Base-by-base conservation (phyloP, 495 filamentous ascomycete genomes). In the Trichoderma reesei region DNA sequence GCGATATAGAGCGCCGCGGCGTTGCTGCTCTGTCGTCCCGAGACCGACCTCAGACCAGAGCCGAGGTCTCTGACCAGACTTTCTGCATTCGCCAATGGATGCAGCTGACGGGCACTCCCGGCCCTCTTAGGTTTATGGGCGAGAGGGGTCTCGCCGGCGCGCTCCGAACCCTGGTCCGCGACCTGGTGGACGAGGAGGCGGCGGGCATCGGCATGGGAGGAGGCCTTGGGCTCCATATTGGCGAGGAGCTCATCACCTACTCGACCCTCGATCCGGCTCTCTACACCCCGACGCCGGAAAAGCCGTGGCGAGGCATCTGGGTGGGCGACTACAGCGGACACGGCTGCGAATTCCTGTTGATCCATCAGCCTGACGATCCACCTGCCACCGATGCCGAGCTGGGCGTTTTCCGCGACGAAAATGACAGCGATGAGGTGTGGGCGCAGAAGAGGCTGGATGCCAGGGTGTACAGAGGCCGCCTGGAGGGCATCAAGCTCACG, bases 301-400 rank as follows among this genome's bases (percentile, higher is more conserved):
- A 91, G 71, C 92, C 91, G 1, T 96, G 83, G 70, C 86, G 89
- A 66, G 93, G 93, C 0, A 88, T 98, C 31, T 98, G 90, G 90
- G 88, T 93, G 10, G 93, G 93, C 5, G 91, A 96, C 70, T 96
- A 95, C 69, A 86, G 85, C 13, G 85, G 82, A 0, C 92, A 98
- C 70, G 91, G 92, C 2, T 95, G 90, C 73, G 92, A 98, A 72
- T 95, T 96, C 66, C 70, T 96, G 10, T 77, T 92, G 5, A 78
- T 98, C 41, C 72, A 88, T 63, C 93, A 98, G 72, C 80, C 81
- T 16, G 86, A 89, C 41, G 70, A 71, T 60, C 67, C 67, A 11
- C 67, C 64, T 2, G 70, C 74, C 34, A 46, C 62, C 13, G 65
- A 71, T 34, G 65, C 72, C 11, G 70, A 70, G 18, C 68, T 73